phyloP scores from a whole-genome alignment of 257 asterid genomes.

The Oldenlandia corymbosa region DNA sequence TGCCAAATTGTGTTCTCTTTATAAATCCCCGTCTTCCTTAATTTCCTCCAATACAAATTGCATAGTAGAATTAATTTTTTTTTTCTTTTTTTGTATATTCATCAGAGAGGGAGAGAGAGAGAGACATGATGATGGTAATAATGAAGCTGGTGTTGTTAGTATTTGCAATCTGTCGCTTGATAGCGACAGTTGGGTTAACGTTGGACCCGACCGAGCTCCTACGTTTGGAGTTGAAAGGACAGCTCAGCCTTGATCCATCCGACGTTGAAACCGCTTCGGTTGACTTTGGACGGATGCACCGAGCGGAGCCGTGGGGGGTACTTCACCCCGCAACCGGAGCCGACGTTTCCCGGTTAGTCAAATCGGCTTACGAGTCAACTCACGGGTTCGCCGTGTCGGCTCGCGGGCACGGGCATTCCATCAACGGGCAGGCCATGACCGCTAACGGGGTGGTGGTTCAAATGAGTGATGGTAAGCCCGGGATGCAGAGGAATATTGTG shows the following conservation, averaged over 20 bases:
- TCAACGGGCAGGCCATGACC: slow-evolving; percentile 69
- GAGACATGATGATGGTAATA: slow-evolving; percentile 25
- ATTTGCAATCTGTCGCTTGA: slow-evolving; percentile 51
- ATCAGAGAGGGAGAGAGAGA: no score
- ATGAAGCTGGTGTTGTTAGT: slow-evolving; percentile 35
- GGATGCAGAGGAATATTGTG: no score
- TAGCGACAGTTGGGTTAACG: slow-evolving; percentile 60
- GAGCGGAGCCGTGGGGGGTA: slow-evolving; percentile 52
- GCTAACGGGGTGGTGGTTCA: slow-evolving; percentile 49
- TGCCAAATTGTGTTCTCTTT: slow-evolving; percentile 9
- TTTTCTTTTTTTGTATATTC: neutral
- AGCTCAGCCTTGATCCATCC: slow-evolving; percentile 40
- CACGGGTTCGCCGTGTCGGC: slow-evolving; percentile 59
- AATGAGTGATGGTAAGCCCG: no score
- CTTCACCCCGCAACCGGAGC: slow-evolving; percentile 47
- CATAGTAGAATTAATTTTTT: no score
- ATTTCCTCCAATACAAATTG: no score
- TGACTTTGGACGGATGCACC: slow-evolving; percentile 50
- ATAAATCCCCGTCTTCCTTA: no score
- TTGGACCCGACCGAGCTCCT: slow-evolving; percentile 44
- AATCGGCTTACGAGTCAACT: slow-evolving; percentile 50
- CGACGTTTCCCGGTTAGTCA: slow-evolving; percentile 56
- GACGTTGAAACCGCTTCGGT: slow-evolving; percentile 42
- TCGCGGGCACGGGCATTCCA: slow-evolving; percentile 80
- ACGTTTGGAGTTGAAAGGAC: slow-evolving; percentile 35